Evolutionary conservation across 78 protist genomes (phyloP).

Genomic region (slime mould (Dictyostelium discoideum)): dicty_2.7 NC_007088.5:3934001-3934500

Average conservation of each 20-base stretch:
- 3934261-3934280: neutral
- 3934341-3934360: slow-evolving; percentile 11
- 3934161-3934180: neutral
- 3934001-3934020: neutral
- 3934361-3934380: neutral
- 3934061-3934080: no score
- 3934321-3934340: neutral
- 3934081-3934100: neutral
- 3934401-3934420: neutral
- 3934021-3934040: neutral
- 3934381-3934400: neutral
- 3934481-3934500: slow-evolving; percentile 21
- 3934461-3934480: neutral
- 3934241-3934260: neutral
- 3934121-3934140: neutral
- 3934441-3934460: slow-evolving; percentile 2
- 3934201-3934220: neutral
- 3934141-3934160: neutral
- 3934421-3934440: slow-evolving; percentile 19
- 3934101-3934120: neutral
- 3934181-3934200: neutral
- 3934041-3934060: neutral
- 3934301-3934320: neutral
- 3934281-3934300: neutral
- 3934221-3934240: neutral